Evolutionary conservation across 441 rosid species (phyloP), one percentile per base, ranked within the genome.

Genomic region (California macrophylla): DNA sequence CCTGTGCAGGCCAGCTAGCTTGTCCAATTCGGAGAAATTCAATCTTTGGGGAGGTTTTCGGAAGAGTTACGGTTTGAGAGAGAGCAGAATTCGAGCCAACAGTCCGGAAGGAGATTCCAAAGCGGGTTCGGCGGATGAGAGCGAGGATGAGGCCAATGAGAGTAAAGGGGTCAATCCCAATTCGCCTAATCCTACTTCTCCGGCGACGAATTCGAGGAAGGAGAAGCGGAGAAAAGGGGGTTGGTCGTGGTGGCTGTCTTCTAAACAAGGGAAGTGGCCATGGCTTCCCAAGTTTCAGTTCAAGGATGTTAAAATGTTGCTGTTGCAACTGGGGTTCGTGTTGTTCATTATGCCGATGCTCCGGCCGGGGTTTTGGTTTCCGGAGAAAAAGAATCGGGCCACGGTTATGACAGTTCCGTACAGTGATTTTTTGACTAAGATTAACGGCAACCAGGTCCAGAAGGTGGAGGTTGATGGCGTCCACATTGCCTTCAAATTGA

Each of bases 401-500:
- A 85, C 83, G 23, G 80, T 85, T 36, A 68, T 89, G 16, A 86
- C 84, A 50, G 97, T 94, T 6, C 97, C 98, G 7, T 94, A 90
- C 69, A 94, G 98, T 66, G 96, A 88, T 0, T 91, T 94, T 58
- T 80, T 94, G 76, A 86, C 89, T 77, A 94, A 84, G 81, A 89
- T 94, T 66, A 88, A 72, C 45, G 56, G 73, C 66, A 83, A 94
- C 69, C 88, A 82, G 72, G 93, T 93, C 81, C 84, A 84, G 80
- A 93, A 90, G 69, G 98, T 86, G 67, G 97, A 89, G 78, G 92
- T 91, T 0, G 98, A 93, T 80, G 97, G 97, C 0, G 92, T 91
- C 47, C 93, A 90, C 68, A 78, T 93, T 71, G 84, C 85, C 92
- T 93, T 93, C 68, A 93, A 91, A 80, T 68, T 93, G 74, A 91